A percentile compares a stretch with the other conserved stretches of the same genome.
Evolutionary conservation across 768 basidiomycete species (phyloP).

Genomic region (Rhodotorula babjevae): DNA sequence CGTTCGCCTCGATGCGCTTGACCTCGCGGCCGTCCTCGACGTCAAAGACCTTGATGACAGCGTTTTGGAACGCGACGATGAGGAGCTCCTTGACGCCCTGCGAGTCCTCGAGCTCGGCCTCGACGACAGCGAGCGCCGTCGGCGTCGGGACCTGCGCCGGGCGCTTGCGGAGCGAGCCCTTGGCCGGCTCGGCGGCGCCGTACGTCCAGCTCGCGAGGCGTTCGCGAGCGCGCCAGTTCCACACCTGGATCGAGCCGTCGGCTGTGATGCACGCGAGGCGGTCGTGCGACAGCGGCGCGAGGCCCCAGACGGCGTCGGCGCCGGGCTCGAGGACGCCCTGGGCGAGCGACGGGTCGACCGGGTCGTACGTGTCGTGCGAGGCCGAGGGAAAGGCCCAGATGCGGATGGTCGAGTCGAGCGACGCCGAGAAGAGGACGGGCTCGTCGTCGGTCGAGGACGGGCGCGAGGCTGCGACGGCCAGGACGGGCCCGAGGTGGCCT

Average conservation of each 20-base stretch:
- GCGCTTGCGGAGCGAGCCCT: not conserved
- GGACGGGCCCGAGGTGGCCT: slow-evolving; percentile 86
- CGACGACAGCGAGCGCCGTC: slow-evolving; percentile 77
- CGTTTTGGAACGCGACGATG: slow-evolving; percentile 83
- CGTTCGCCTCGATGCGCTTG: slow-evolving; percentile 57
- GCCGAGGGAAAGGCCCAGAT: slow-evolving; percentile 77
- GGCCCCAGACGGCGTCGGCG: slow-evolving; percentile 94
- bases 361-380: slow-evolving; percentile 81
- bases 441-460: slow-evolving; percentile 57
- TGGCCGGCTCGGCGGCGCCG: slow-evolving; percentile 57
- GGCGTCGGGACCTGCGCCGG: slow-evolving; percentile 53
- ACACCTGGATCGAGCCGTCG: slow-evolving; percentile 86
- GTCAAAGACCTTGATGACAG: slow-evolving; percentile 83
- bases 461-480: slow-evolving; percentile 50
- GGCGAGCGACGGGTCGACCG: slow-evolving; percentile 73
- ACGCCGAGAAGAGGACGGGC: slow-evolving; percentile 79
- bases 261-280: slow-evolving; percentile 84
- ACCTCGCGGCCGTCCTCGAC: slow-evolving; percentile 77
- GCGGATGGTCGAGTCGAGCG: slow-evolving; percentile 85
- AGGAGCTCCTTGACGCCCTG: slow-evolving; percentile 61
- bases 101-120: slow-evolving; percentile 42
- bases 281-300: slow-evolving; percentile 61
- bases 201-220: slow-evolving; percentile 69
- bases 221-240: slow-evolving; percentile 53
- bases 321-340: slow-evolving; percentile 82